phyloP scores from a whole-genome alignment of 2,329 filamentous ascomycete genomes.

The Pyrenophora teres region DNA sequence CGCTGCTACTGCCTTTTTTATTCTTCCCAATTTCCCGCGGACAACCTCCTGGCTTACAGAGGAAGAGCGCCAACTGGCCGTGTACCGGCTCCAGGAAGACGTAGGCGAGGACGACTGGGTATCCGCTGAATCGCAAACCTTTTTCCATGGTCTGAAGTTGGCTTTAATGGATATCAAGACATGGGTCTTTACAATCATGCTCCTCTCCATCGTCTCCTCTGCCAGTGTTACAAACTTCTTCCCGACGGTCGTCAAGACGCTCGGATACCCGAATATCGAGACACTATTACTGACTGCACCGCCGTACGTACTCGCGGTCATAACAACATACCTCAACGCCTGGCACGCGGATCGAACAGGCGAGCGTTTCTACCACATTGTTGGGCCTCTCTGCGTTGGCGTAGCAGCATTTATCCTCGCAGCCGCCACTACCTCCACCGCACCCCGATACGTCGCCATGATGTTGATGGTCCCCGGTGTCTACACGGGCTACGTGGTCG shows the following conservation, averaged over 20 bases:
- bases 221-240: slow-evolving; percentile 58
- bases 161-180: slow-evolving; percentile 48
- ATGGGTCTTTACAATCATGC: slow-evolving; percentile 47
- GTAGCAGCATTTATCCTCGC: slow-evolving; percentile 70
- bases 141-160: slow-evolving; percentile 49
- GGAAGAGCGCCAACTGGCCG: slow-evolving; percentile 46
- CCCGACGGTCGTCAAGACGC: slow-evolving; percentile 65
- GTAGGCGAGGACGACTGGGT: slow-evolving; percentile 50
- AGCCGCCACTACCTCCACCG: slow-evolving; percentile 64
- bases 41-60: slow-evolving; percentile 49
- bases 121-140: slow-evolving; percentile 41
- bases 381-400: slow-evolving; percentile 64
- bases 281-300: slow-evolving; percentile 56
- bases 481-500: slow-evolving; percentile 66
- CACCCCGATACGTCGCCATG: slow-evolving; percentile 70
- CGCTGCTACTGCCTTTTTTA: slow-evolving; percentile 61
- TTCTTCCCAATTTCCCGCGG: slow-evolving; percentile 71
- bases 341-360: slow-evolving; percentile 73
- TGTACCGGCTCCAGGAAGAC: slow-evolving; percentile 46
- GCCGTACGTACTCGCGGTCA: slow-evolving; percentile 56
- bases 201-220: slow-evolving; percentile 49
- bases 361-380: slow-evolving; percentile 72
- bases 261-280: slow-evolving; percentile 60
- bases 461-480: slow-evolving; percentile 70
- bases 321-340: slow-evolving; percentile 67